phyloP scores from a whole-genome alignment of 1,284 basidiomycete species.

The Amylostereum areolatum region DNA sequence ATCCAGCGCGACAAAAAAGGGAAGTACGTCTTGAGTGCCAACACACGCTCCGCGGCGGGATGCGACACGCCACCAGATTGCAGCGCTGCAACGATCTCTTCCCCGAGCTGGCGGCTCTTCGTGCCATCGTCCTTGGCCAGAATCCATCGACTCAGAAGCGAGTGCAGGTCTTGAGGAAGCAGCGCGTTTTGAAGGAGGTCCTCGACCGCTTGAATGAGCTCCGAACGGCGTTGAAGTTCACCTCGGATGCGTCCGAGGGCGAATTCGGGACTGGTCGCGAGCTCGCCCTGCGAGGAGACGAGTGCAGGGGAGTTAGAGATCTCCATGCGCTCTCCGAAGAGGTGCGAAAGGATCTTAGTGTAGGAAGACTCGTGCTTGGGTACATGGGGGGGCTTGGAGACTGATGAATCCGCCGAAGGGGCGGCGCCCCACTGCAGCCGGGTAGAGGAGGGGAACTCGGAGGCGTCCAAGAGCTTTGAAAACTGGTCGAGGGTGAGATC shows the following conservation, averaged over 20 bases:
- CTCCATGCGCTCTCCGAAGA: slow-evolving; percentile 82
- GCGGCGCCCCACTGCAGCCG: slow-evolving; percentile 42
- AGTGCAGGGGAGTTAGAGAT: slow-evolving; percentile 81
- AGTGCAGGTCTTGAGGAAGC: slow-evolving; percentile 58
- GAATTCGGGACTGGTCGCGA: slow-evolving; percentile 88
- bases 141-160: slow-evolving; percentile 70
- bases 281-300: slow-evolving; percentile 59
- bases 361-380: slow-evolving; percentile 92
- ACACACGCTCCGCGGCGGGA: slow-evolving; percentile 47
- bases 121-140: slow-evolving; percentile 55
- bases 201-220: slow-evolving; percentile 59
- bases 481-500: slow-evolving; percentile 41
- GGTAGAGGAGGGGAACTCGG: slow-evolving; percentile 28
- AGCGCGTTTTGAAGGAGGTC: slow-evolving; percentile 46
- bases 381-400: slow-evolving; percentile 44
- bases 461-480: slow-evolving; percentile 39
- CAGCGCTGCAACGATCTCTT: slow-evolving; percentile 53
- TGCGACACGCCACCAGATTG: slow-evolving; percentile 37
- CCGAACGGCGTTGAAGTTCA: slow-evolving; percentile 66
- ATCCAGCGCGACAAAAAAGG: slow-evolving; percentile 83
- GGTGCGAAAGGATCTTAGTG: slow-evolving; percentile 79
- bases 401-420: slow-evolving; percentile 14
- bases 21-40: slow-evolving; percentile 59
- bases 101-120: slow-evolving; percentile 57
- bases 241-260: slow-evolving; percentile 89